A percentile compares a stretch with the other conserved stretches of the same genome.
phyloP scores from a whole-genome alignment of 2,329 filamentous ascomycete genomes.

The Cadophora malorum region DNA sequence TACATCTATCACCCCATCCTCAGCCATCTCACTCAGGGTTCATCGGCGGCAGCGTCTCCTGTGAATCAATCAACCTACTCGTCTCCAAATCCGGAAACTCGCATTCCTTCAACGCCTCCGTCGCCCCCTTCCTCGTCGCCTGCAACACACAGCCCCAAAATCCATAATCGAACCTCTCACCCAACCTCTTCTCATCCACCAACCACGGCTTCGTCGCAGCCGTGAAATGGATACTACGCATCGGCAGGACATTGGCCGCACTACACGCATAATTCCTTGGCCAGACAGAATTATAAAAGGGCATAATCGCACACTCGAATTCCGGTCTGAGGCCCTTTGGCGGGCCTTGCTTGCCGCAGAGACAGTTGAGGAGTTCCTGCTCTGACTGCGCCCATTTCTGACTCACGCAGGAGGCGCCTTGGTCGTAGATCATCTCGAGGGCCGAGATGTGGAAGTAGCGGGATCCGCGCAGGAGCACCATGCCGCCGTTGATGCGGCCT shows the following conservation, averaged over 20 bases:
- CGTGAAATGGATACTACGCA: constrained; percentile 27
- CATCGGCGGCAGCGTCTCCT: constrained; percentile 5
- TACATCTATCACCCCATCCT: not conserved
- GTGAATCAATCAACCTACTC: constrained; percentile 18
- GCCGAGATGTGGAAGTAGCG: constrained; percentile 27
- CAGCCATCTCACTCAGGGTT: not conserved
- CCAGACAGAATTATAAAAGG: constrained; percentile 24
- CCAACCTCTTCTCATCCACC: constrained; percentile 15
- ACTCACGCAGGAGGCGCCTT: constrained; percentile 13
- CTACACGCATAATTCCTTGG: constrained; percentile 22
- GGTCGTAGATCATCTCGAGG: constrained; percentile 25
- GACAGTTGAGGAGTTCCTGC: constrained; percentile 27
- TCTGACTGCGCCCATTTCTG: constrained; percentile 24
- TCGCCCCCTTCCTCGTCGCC: constrained; percentile 4
- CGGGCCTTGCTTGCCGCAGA: constrained; percentile 17
- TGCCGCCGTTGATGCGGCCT: constrained; percentile 21
- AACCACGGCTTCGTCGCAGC: constrained; percentile 26
- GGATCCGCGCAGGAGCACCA: constrained; percentile 21
- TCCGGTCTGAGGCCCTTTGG: constrained; percentile 12
- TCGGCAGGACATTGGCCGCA: constrained; percentile 23
- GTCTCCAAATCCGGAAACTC: constrained; percentile 19
- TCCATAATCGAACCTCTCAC: constrained; percentile 21
- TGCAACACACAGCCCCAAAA: constrained; percentile 26
- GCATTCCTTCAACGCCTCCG: constrained; percentile 10
- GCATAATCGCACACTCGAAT: constrained; percentile 25